Percentiles rank a stretch among this genome's conserved stretches.
Conservation (phyloP, 2,329 filamentous ascomycete genomes). For the Colletotrichum echinochloae region DNA sequence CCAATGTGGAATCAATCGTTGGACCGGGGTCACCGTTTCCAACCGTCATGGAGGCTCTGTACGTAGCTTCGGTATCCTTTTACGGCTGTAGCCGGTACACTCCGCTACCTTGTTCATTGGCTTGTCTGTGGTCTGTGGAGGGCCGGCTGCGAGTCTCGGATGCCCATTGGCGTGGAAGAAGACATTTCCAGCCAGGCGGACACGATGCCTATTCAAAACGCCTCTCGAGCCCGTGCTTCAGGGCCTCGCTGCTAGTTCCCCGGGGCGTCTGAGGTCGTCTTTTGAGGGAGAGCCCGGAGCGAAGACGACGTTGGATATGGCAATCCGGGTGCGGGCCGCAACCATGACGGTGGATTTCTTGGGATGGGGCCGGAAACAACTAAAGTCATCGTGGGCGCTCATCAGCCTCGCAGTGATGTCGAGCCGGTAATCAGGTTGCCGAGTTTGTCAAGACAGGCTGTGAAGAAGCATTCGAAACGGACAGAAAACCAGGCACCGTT, state of each 20-base stretch:
- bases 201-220: not conserved
- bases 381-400: constrained; percentile 7
- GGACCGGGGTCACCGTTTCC: constrained; percentile 17
- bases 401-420: constrained; percentile 19
- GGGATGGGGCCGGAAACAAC: constrained; percentile 5
- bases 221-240: not conserved
- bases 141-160: not conserved
- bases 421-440: constrained; percentile 16
- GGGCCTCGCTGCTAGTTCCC: too few relatives aligned
- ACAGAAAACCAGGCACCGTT: constrained; percentile 28
- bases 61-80: constrained; percentile 7
- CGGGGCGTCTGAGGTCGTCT: not conserved
- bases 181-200: not conserved
- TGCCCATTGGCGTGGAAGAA: not conserved
- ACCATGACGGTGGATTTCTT: not conserved
- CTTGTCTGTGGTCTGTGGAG: constrained; percentile 10
- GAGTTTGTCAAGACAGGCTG: constrained; percentile 10
- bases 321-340: not conserved
- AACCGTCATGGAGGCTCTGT: constrained; percentile 7
- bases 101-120: constrained; percentile 14
- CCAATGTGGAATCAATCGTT: constrained; percentile 25
- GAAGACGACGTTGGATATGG: not conserved
- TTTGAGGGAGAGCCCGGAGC: not conserved
- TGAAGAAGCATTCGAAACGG: constrained; percentile 17
- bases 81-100: constrained; percentile 1